Evolutionary conservation across 2,329 filamentous ascomycete genomes (phyloP).

Genomic region (Fusarium odoratissimum): DNA sequence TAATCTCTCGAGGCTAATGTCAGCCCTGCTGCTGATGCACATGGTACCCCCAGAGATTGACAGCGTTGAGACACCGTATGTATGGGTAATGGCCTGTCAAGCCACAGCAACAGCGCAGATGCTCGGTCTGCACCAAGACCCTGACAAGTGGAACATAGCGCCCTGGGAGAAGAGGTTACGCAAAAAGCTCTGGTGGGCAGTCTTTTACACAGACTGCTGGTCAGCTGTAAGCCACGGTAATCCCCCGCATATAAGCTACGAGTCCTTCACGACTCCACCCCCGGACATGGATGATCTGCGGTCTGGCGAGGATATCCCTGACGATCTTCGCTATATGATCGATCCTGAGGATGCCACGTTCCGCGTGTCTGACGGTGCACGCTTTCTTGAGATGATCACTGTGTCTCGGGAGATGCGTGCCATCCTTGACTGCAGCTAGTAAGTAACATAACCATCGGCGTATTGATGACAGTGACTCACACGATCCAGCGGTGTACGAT

Average conservation of each 20-base stretch:
- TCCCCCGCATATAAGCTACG: conserved; percentile 56
- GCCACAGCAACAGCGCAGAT: conserved; percentile 59
- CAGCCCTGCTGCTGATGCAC: conserved; percentile 58
- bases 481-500: conserved; percentile 19
- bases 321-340: conserved; percentile 50
- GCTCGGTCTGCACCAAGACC: conserved; percentile 59
- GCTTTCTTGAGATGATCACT: conserved; percentile 52
- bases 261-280: conserved; percentile 55
- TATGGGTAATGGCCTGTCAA: conserved; percentile 58
- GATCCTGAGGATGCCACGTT: conserved; percentile 49
- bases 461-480: neutral
- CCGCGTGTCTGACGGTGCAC: conserved; percentile 50
- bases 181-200: conserved; percentile 60
- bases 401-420: conserved; percentile 48
- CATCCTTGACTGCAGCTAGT: conserved; percentile 52
- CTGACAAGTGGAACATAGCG: conserved; percentile 55
- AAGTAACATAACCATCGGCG: conserved; percentile 24
- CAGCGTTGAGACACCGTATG: conserved; percentile 59
- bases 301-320: conserved; percentile 56
- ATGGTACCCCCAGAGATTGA: conserved; percentile 58
- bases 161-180: conserved; percentile 57
- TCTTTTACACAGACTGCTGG: conserved; percentile 57
- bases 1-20: conserved; percentile 59
- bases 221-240: conserved; percentile 60
- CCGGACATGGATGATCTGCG: conserved; percentile 56